Base-by-base conservation (phyloP, 352 stramenopile species). In the Phytopythium vexans region DNA sequence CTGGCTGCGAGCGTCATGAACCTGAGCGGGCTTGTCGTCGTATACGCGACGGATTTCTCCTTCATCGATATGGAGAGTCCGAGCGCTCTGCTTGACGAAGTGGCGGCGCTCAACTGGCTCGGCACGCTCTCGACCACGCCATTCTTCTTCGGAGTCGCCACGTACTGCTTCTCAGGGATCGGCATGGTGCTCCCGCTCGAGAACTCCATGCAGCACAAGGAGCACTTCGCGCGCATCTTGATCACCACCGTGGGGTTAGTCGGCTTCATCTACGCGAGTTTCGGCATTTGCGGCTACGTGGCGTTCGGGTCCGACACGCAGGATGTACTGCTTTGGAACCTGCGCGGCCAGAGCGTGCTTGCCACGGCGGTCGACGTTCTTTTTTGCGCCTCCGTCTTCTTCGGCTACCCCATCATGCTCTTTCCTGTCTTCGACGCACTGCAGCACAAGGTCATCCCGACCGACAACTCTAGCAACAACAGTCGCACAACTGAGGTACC, bases 361-460 rank as follows among this genome's bases (percentile, higher is more conserved):
- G 78, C 77, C 35, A 82, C 65, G n/a, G 72, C 95, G 41, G 88
- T 97, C 31, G 93, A 97, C 61, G 49, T 96, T 8, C 87, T 83
- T 11, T 61, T 97, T 27, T 97, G 82, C 45, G 64, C 86, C 6
- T 89, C 81, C 3, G 69, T 97, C 2, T 97, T 97, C 62, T 88
- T 97, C 51, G 96, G 89, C 37, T 97, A 96, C 57, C 91, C 91
- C 4, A 74, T 97, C 16, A 97, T 97, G 91, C 85, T 97, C 58
- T 96, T 97, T 65, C 91, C 89, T 0, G 85, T 97, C 5, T 94
- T 92, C 60, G 83, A 82, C n/a, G 67, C 89, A 8, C 45, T 90
- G 6, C 56, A 83, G 33, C 66, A 70, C 34, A 50, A 76, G 37
- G 14, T 88, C 8, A 27, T 40, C 4, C 61, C 55, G 27, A 58